A percentile compares a stretch with the other conserved stretches of the same genome.
Evolutionary conservation across 805 yeast species (phyloP).

Genomic region (Monosporozyma siamensis): DNA sequence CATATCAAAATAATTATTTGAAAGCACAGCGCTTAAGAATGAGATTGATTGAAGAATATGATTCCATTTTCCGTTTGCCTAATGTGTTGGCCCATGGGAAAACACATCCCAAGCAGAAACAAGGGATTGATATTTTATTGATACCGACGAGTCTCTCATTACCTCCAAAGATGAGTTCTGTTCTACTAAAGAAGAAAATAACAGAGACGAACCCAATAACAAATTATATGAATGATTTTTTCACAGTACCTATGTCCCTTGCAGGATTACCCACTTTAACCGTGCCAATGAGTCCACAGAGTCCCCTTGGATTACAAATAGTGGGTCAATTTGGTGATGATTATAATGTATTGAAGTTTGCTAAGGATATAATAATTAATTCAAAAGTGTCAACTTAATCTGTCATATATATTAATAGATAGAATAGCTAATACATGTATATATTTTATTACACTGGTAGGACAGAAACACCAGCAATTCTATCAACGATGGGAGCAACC

Average conservation of each 20-base stretch:
- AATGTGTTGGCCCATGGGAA: constrained; percentile 32
- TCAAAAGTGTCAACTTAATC: background rate
- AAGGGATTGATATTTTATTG: constrained; percentile 58
- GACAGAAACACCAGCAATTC: constrained; percentile 56
- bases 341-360: constrained; percentile 40
- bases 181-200: constrained; percentile 27
- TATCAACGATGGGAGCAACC: constrained; percentile 66
- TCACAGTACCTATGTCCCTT: constrained; percentile 83
- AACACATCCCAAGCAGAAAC: constrained; percentile 11
- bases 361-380: constrained; percentile 6
- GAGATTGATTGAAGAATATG: constrained; percentile 53
- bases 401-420: constrained; percentile 1
- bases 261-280: constrained; percentile 86
- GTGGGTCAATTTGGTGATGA: constrained; percentile 87
- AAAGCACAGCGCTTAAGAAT: constrained; percentile 65
- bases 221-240: constrained; percentile 69
- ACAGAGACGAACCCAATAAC: constrained; percentile 47
- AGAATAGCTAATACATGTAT: background rate
- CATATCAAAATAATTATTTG: constrained; percentile 60
- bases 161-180: constrained; percentile 44
- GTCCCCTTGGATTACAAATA: constrained; percentile 59
- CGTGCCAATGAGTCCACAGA: constrained; percentile 46
- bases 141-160: constrained; percentile 59
- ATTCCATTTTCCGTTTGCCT: constrained; percentile 45
- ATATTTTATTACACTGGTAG: constrained; percentile 42